A percentile compares a stretch with the other conserved stretches of the same genome.
These are phyloP conservation scores for Ceriops decandra DNA, from an alignment of 345 rosid species.

Conservation along the genomic window DNA sequence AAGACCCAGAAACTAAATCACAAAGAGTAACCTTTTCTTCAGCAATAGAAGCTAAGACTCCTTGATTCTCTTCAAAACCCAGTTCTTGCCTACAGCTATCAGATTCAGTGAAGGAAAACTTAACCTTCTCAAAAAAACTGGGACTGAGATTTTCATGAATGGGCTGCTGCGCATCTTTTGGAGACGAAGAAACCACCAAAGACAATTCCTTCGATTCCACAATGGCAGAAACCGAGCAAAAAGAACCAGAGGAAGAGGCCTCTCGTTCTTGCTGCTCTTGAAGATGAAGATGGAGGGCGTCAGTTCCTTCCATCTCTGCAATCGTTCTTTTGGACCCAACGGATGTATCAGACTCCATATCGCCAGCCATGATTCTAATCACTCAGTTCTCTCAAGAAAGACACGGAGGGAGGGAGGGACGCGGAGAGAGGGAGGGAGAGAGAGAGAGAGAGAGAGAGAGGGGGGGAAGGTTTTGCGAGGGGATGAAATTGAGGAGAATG, in stretches of 20 bases:
- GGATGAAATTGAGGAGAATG: no score
- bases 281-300: not conserved
- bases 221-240: not conserved
- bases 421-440: no score
- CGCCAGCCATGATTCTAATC: conserved; percentile 11
- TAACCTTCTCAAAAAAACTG: conserved; percentile 20
- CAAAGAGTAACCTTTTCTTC: conserved; percentile 12
- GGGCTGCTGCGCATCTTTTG: conserved; percentile 15
- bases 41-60: conserved; percentile 5
- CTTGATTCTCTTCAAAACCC: conserved; percentile 29
- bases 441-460: no score
- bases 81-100: conserved; percentile 1
- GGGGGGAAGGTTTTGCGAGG: no score
- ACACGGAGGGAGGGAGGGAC: no score
- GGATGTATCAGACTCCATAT: conserved; percentile 11
- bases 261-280: not conserved
- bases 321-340: conserved; percentile 18
- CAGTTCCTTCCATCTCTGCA: conserved; percentile 13
- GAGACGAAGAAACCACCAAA: conserved; percentile 11
- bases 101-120: conserved; percentile 19
- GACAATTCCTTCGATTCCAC: conserved; percentile 18
- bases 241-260: not conserved
- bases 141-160: conserved; percentile 20
- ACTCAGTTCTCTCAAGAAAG: no score
- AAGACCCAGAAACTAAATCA: conserved; percentile 27